Evolutionary conservation across 352 stramenopile species (phyloP).

Genomic region (Plasmopara muralis): DNA sequence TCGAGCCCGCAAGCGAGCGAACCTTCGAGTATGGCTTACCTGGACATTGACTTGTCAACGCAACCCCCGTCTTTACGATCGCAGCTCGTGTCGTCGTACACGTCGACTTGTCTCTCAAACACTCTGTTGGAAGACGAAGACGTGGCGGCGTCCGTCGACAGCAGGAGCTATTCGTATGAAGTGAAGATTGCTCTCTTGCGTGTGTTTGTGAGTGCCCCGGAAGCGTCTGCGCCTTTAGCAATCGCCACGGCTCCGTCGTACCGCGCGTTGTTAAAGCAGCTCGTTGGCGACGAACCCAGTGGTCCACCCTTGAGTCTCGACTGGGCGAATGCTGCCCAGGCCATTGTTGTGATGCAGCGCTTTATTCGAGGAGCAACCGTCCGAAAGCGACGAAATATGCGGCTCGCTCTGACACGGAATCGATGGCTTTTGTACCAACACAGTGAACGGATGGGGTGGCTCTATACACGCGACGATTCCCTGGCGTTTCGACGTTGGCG

Average conservation of each 20-base stretch:
- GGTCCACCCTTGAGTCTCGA: conserved; percentile 40
- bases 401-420: conserved; percentile 42
- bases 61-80: conserved; percentile 17
- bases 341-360: conserved; percentile 73
- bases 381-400: conserved; percentile 57
- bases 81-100: conserved; percentile 25
- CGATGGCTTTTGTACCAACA: conserved; percentile 54
- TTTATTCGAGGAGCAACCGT: conserved; percentile 75
- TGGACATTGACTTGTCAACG: conserved; percentile 14
- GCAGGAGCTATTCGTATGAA: conserved; percentile 66
- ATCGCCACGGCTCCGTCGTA: conserved; percentile 59
- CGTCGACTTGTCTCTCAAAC: conserved; percentile 34
- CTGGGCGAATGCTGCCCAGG: conserved; percentile 62
- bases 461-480: conserved; percentile 77
- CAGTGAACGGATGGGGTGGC: conserved; percentile 71
- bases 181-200: conserved; percentile 60
- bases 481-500: conserved; percentile 81
- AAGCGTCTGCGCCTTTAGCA: conserved; percentile 21
- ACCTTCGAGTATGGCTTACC: conserved; percentile 10
- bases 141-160: conserved; percentile 2
- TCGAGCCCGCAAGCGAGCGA: conserved; percentile 17
- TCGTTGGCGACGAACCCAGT: conserved; percentile 56
- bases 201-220: conserved; percentile 61
- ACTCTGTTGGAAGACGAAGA: conserved; percentile 23
- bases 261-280: conserved; percentile 61